These are phyloP conservation scores for Sphagnum contortum DNA, from an alignment of 225 moss, liverwort and hornwort genomes.

Conservation along the genomic window DNA sequence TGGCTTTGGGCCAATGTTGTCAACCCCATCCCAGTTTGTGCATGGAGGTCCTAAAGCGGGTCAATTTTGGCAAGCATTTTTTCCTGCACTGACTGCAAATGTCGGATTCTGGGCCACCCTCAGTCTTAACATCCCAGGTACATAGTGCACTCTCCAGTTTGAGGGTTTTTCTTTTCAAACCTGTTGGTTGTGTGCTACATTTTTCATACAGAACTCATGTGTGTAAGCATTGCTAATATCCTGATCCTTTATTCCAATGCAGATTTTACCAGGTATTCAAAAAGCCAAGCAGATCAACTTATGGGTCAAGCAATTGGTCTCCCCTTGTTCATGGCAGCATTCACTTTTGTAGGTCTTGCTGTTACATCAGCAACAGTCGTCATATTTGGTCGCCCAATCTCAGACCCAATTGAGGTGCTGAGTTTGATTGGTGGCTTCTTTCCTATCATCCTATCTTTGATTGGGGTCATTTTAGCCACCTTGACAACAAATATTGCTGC, in stretches of 20 bases:
- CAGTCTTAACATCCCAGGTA: slow-evolving; percentile 91
- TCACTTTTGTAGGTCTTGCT: slow-evolving; percentile 88
- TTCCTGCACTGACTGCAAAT: slow-evolving; percentile 85
- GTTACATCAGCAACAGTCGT: slow-evolving; percentile 82
- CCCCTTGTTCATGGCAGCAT: slow-evolving; percentile 85
- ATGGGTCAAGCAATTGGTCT: slow-evolving; percentile 79
- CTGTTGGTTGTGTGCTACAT: not conserved
- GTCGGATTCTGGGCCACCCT: slow-evolving; percentile 95
- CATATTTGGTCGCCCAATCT: slow-evolving; percentile 69
- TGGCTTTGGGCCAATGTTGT: slow-evolving; percentile 81
- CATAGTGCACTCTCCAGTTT: not conserved
- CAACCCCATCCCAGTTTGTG: slow-evolving; percentile 72
- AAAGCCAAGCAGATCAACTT: slow-evolving; percentile 72
- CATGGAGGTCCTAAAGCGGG: slow-evolving; percentile 70
- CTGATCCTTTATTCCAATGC: not conserved
- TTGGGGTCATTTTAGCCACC: slow-evolving; percentile 76
- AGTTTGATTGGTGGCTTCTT: slow-evolving; percentile 64
- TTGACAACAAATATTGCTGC: slow-evolving; percentile 91
- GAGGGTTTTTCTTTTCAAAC: no score
- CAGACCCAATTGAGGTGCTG: slow-evolving; percentile 68
- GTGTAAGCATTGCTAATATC: not conserved
- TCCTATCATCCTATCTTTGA: slow-evolving; percentile 59
- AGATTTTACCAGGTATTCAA: slow-evolving; percentile 90
- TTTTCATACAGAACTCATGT: not conserved
- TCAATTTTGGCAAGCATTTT: slow-evolving; percentile 78